Base-by-base conservation (phyloP, 2,329 filamentous ascomycete genomes). In the Colletotrichum lindemuthianum region DNA sequence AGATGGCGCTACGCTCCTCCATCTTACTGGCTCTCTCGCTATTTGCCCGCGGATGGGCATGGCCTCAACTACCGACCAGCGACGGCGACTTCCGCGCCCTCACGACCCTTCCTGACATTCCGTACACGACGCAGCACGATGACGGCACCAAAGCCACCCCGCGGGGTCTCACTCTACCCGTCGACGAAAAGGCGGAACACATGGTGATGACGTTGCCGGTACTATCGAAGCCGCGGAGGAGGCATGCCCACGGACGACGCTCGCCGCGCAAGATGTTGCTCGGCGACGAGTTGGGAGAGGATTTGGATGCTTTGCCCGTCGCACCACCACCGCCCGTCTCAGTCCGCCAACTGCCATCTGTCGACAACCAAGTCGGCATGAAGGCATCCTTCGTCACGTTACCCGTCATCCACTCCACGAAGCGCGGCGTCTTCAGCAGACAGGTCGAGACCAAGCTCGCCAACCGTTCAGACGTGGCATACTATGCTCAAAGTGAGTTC, bases 391-490 rank as follows among this genome's bases (percentile, higher is more conserved):
- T 70, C 2, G 16, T 75, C 11, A 73, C 72, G 1, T 65, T 77
- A 54, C 71, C 76, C 36, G 72, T 76, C 2, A 69, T 75, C 13
- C 70, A 73, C 53, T 72, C 72, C 13, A 68, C 70, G 52, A 70
- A 70, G 54, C 69, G 75, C 6, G 69, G 70, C 16, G 64, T 84
- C 58, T 71, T 74, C 48, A 78, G 79, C 47, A 77, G 82, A 37
- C 78, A 77, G 15, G 74, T 82, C 44, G 78, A 82, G 51, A 72
- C 83, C 3, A 72, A 77, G 52, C 73, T 86, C 34, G 79, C 81
- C 37, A 85, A 84, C 72, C 78, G 83, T 15, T 81, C 81, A 4
- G 83, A 86, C 69, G 78, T 86, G 33, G 83, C 83, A 48, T 86
- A 86, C 71, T 86, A 85, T 68, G 82, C 81, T 6, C 75, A 80